Base-by-base conservation (phyloP, 768 basidiomycete species). In the Inosperma sp. region DNA sequence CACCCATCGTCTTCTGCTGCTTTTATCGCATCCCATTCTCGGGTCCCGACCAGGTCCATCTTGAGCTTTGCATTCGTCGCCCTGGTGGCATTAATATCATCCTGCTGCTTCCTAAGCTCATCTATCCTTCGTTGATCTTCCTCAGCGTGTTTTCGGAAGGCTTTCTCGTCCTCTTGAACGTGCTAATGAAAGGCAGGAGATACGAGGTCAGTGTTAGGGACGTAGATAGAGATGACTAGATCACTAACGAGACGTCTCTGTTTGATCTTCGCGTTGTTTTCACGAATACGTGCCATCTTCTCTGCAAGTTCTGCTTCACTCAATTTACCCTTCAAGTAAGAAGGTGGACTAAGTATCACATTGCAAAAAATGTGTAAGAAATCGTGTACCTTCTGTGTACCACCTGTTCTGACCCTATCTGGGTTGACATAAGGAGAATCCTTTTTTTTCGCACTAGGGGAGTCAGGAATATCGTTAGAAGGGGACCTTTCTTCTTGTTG, bases 11-110 rank as follows among this genome's bases (percentile, higher is more conserved):
- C 35, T 27, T 48, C 46, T 65, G 42, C 22, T 45, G 16, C n/a
- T 59, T 92, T 92, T 16, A 81, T 86, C 23, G 86, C 83, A 64
- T 92, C 89, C 89, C 89, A 92, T 70, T 92, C 89, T 13, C 89
- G 79, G 56, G 70, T 81, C 59, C 80, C 81, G 19, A 81, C 76
- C 70, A 84, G 88, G n/a, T 86, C 86, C 77, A 90, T 73, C 71
- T 92, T 92, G 29, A 84, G 74, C 58, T 80, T 81, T 47, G 88
- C 87, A 56, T 86, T 88, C 70, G 86, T 80, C 60, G 88, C 86
- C 23, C 88, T 81, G 27, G 85, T 77, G 23, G 77, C 78, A 63
- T 91, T 74, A 52, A 91, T 72, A 27, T 73, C 73, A 53, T 82
- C 79, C 66, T 91, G 89, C 31, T 84, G 75, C 62, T 82, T 84